A percentile compares a stretch with the other conserved stretches of the same genome.
Evolutionary conservation across 768 basidiomycete genomes (phyloP).

Genomic region (Lyophyllum atratum): DNA sequence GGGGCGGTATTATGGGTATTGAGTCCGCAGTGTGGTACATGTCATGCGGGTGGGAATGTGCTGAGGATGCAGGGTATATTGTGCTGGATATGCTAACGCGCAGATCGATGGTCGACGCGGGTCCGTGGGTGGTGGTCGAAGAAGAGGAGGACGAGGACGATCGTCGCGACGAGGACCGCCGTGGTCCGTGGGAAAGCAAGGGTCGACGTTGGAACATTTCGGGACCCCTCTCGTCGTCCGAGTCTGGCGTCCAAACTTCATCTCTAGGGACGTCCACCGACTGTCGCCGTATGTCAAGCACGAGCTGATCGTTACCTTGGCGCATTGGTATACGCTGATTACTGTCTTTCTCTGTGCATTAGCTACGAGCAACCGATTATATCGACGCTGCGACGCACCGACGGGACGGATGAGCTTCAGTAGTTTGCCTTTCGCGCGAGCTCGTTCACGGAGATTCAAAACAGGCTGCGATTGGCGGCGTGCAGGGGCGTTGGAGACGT

Average conservation of each 20-base stretch:
- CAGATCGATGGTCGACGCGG: constrained; percentile 37
- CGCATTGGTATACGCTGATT: constrained; percentile 2
- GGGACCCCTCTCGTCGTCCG: constrained; percentile 18
- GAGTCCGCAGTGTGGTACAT: constrained; percentile 29
- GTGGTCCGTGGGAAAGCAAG: constrained; percentile 33
- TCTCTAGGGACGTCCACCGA: not conserved
- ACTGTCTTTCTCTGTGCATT: not conserved
- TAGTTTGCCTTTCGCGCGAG: constrained; percentile 18
- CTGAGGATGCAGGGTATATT: constrained; percentile 37
- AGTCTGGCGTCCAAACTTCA: constrained; percentile 2
- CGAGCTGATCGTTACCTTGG: constrained; percentile 13
- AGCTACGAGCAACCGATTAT: not conserved
- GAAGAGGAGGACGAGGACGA: constrained; percentile 29
- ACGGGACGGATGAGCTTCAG: constrained; percentile 11
- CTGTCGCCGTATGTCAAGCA: constrained; percentile 25
- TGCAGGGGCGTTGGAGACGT: constrained; percentile 10
- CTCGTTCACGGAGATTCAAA: constrained; percentile 15
- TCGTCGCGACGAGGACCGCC: constrained; percentile 18
- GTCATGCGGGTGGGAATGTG: constrained; percentile 25
- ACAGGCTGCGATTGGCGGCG: not conserved
- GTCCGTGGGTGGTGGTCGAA: constrained; percentile 25
- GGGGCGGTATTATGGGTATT: constrained; percentile 24
- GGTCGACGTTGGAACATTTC: constrained; percentile 23
- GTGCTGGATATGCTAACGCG: constrained; percentile 46
- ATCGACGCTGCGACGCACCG: constrained; percentile 2